A percentile compares a stretch with the other conserved stretches of the same genome.
phyloP scores from a whole-genome alignment of 2,329 filamentous ascomycete genomes.

The Parafenestella ontariensis region DNA sequence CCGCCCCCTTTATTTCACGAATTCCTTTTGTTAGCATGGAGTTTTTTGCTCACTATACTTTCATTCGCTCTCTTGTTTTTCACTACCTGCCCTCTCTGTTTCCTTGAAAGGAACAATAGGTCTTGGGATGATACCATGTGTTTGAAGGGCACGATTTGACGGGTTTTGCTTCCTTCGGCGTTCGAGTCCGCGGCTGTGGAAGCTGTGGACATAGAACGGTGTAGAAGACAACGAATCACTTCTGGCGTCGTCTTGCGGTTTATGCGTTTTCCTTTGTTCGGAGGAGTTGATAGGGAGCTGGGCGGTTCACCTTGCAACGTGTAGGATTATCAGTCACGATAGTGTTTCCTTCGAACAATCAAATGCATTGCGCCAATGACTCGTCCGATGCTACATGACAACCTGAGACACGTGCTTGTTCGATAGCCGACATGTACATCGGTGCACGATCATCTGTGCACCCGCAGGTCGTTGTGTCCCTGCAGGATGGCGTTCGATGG shows the following conservation, averaged over 20 bases:
- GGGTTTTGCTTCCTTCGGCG: conserved; percentile 31
- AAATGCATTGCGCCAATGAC: conserved; percentile 6
- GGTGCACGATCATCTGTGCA: conserved; percentile 16
- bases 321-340: conserved; percentile 27
- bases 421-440: conserved; percentile 3
- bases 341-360: conserved; percentile 18
- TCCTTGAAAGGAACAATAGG: conserved; percentile 12
- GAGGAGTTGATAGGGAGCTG: neutral
- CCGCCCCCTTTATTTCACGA: conserved; percentile 4
- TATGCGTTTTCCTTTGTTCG: conserved; percentile 7
- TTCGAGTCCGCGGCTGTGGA: conserved; percentile 25
- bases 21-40: conserved; percentile 5
- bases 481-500: conserved; percentile 14
- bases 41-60: conserved; percentile 12
- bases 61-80: conserved; percentile 13
- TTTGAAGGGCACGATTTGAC: conserved; percentile 28
- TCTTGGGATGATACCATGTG: conserved; percentile 44
- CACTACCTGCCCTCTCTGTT: conserved; percentile 15
- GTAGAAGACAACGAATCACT: conserved; percentile 25
- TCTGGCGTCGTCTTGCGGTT: conserved; percentile 17
- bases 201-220: conserved; percentile 17
- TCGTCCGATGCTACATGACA: neutral
- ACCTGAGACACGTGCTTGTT: neutral
- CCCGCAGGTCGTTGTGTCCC: conserved; percentile 14
- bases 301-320: conserved; percentile 9